phyloP scores from a whole-genome alignment of 345 rosid species.

The Limnanthes douglasii region DNA sequence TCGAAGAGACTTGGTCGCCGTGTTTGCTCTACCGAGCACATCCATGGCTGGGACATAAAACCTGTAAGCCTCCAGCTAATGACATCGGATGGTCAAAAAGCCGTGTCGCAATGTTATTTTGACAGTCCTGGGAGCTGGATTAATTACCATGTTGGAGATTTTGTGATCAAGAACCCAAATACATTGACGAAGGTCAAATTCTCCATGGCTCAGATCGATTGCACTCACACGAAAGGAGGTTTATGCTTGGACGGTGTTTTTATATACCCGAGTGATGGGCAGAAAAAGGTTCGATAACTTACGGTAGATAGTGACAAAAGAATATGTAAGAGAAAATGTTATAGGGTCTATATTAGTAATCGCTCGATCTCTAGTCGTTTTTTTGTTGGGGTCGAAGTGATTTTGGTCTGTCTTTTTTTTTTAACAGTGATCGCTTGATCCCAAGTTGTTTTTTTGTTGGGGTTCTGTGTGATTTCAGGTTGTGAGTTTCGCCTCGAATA shows the following conservation, averaged over 20 bases:
- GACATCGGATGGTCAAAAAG: conserved; percentile 58
- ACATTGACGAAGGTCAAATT: conserved; percentile 28
- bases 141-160: conserved; percentile 65
- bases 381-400: no score
- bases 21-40: conserved; percentile 48
- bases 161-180: conserved; percentile 26
- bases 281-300: conserved; percentile 19
- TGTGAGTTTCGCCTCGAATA: no score
- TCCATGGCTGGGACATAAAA: conserved; percentile 85
- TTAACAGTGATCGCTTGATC: no score
- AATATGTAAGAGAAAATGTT: no score
- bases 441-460: no score
- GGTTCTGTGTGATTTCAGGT: no score
- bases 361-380: no score
- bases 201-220: conserved; percentile 77
- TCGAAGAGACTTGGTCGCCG: conserved; percentile 61
- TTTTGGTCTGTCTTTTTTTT: no score
- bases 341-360: no score
- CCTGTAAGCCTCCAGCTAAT: conserved; percentile 71
- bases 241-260: conserved; percentile 57
- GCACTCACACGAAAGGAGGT: conserved; percentile 97
- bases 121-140: conserved; percentile 53
- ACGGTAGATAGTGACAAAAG: no score
- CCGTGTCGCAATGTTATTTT: conserved; percentile 31
- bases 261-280: conserved; percentile 33